Evolutionary conservation across 192 early-diverging fungal species (phyloP), one percentile per base, ranked within the genome.

Genomic region (Gigaspora rosea): DNA sequence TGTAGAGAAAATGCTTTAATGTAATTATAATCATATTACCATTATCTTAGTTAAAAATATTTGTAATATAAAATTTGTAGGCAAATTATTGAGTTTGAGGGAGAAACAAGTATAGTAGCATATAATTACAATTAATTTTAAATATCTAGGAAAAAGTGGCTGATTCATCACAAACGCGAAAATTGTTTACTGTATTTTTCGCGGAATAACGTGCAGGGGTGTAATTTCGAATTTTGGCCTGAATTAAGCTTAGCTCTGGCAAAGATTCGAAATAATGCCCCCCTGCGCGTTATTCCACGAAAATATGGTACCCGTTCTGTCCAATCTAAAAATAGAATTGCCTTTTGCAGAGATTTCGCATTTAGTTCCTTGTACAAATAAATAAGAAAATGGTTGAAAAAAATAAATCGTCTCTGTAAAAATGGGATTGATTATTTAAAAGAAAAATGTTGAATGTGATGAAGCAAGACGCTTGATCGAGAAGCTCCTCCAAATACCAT

Each of bases 81-180:
- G 15, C 15, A 41, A 62, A 62, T 62, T 62, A 32, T 62, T 62
- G 61, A 32, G 61, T 64, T 64, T 64, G 33, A 64, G 15, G 35
- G 15, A 36, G 15, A 64, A 46, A 11, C 4, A 3, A 64, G 13
- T 64, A 64, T 46, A 64, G 62, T 27, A 27, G 27, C 27, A 27
- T 27, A 27, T 27, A 27, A 27, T 27, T 27, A 27, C 27, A 27
- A 27, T 1, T 27, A 27, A 27, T 27, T 27, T 27, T 27, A 27
- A 27, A 27, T 27, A 27, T 27, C 27, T 27, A 27, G 35, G 15
- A 62, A 62, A 33, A 62, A 11, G 32, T 62, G 27, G 7, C 27
- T 64, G 16, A 64, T 64, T 64, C 3, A 41, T 64, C 35, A 4
- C 35, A 64, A 22, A 41, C 22, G 10, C 10, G 12, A 64, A 63